Evolutionary conservation across 257 asterid genomes (phyloP), one percentile per base, ranked within the genome.

Genomic region (Penstemon eatonii): DNA sequence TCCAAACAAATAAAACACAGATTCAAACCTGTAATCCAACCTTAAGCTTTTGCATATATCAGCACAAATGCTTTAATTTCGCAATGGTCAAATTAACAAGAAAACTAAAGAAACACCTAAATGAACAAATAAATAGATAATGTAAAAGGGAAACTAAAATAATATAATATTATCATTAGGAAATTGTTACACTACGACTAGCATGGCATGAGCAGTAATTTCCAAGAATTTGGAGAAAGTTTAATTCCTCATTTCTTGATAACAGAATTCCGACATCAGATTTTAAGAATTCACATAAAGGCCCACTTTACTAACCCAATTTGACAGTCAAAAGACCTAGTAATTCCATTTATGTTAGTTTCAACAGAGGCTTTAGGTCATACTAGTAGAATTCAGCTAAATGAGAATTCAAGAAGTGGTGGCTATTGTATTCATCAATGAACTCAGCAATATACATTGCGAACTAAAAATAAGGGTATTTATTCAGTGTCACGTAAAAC

Each of bases 291-390:
- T 12, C 44, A 11, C 44, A 8, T 50, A 42, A 12, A 52, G 41
- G 52, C 15, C 39, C 9, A n/a, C 33, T 45, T 9, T 40, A 39
- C 52, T 39, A 52, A 15, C 18, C 18, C 18, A 15, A 15, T 15
- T 15, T 15, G 18, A 15, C 18, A 15, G 18, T 15, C 18, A 15
- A 15, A 15, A 15, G 18, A 15, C 18, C 18, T 5, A 51, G 9
- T 5, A 43, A 66, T 52, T 18, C 42, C 41, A 65, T 15, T 51
- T 40, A 51, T 60, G 61, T 40, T 39, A 41, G 58, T 66, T 38
- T 38, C 8, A 8, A 10, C 36, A 54, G 60, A 44, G 7, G 49
- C 44, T 54, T 54, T 10, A 3, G 12, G 37, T n/a, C 40, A 6
- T 19, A 25, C 10, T 58, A 43, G 65, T 5, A 42, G 44, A 8